Conservation (phyloP, 352 stramenopile species). For the Phytophthora niederhauseri region DNA sequence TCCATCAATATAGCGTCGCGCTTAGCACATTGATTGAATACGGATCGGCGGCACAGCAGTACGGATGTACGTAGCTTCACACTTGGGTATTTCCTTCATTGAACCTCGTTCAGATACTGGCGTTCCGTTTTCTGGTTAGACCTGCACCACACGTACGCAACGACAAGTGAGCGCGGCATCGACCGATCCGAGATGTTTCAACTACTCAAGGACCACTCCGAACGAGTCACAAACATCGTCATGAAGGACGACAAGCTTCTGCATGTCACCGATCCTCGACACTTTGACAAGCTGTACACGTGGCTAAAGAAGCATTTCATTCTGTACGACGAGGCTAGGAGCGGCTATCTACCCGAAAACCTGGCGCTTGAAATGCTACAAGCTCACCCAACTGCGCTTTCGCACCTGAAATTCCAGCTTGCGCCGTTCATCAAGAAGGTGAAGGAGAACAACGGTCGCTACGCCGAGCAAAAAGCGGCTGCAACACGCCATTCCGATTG, state of each 20-base stretch:
- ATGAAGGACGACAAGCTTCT: slow-evolving; percentile 27
- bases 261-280: slow-evolving; percentile 35
- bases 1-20: slow-evolving; percentile 60
- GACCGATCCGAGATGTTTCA: slow-evolving; percentile 57
- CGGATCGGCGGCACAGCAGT: slow-evolving; percentile 52
- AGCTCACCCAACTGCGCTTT: slow-evolving; percentile 45
- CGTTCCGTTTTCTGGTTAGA: slow-evolving; percentile 27
- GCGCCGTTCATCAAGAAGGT: slow-evolving; percentile 47
- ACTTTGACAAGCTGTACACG: slow-evolving; percentile 75
- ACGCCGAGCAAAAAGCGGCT: slow-evolving; percentile 41
- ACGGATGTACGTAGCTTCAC: slow-evolving; percentile 48
- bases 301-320: slow-evolving; percentile 78
- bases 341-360: slow-evolving; percentile 42
- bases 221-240: slow-evolving; percentile 16
- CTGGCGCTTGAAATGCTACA: slow-evolving; percentile 53
- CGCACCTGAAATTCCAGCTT: slow-evolving; percentile 57
- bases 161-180: slow-evolving; percentile 61
- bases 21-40: slow-evolving; percentile 51
- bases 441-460: slow-evolving; percentile 53
- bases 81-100: not conserved
- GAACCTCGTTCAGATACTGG: not conserved
- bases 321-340: slow-evolving; percentile 44
- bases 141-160: slow-evolving; percentile 60
- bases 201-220: slow-evolving; percentile 63
- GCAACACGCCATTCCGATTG: slow-evolving; percentile 31